Evolutionary conservation across 2,329 filamentous ascomycete species (phyloP).

Genomic region (Xylariaceae sp.): DNA sequence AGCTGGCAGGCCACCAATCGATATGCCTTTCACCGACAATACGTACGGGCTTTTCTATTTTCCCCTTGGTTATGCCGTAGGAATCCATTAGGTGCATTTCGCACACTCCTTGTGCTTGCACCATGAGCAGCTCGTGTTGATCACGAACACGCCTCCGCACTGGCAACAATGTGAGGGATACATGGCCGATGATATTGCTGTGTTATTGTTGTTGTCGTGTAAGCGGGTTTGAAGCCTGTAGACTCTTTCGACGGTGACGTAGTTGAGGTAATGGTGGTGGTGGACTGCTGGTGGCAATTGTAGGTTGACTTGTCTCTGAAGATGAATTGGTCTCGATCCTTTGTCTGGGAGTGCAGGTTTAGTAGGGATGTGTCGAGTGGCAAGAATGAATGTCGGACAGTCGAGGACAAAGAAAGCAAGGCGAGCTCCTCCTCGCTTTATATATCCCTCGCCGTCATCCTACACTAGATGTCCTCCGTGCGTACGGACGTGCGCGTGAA

Average conservation of each 20-base stretch:
- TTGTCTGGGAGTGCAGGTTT: not conserved
- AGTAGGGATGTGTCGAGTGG: not conserved
- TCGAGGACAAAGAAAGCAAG: not conserved
- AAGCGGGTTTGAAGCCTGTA: not conserved
- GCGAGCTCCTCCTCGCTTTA: constrained; percentile 8
- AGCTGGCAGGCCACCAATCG: not conserved
- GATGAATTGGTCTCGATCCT: not conserved
- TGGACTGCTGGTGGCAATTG: not conserved
- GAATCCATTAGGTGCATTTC: constrained; percentile 20
- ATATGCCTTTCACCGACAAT: not conserved
- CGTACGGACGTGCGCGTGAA: not conserved
- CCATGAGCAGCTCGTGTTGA: constrained; percentile 29
- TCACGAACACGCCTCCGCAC: constrained; percentile 30
- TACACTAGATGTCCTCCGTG: not conserved
- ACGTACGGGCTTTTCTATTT: not conserved
- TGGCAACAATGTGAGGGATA: constrained; percentile 30
- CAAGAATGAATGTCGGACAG: not conserved
- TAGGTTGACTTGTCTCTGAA: not conserved
- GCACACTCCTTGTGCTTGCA: constrained; percentile 30
- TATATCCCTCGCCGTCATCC: constrained; percentile 9
- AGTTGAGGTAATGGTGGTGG: not conserved
- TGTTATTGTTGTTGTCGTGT: not conserved
- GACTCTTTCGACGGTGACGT: not conserved
- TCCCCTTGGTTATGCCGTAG: not conserved
- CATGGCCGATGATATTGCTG: constrained; percentile 15